These are phyloP conservation scores for Euphrasia confusa DNA, from an alignment of 257 asterid genomes.

Conservation along the genomic window DNA sequence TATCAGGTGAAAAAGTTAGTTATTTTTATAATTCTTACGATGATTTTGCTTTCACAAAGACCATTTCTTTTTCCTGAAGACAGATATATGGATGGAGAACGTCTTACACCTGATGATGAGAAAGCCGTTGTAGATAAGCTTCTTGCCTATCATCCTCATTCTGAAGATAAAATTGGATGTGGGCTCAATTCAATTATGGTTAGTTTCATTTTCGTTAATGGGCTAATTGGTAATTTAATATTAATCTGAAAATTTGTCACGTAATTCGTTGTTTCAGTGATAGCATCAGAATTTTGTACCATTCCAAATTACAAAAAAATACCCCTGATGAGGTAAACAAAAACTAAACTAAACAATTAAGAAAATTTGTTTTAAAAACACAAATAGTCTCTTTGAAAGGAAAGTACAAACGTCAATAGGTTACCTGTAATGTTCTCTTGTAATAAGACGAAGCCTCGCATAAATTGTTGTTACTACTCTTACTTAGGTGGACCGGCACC, in stretches of 20 bases:
- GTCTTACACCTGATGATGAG: conserved; percentile 72
- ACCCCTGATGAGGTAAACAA: neutral
- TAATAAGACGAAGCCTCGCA: too few species aligned
- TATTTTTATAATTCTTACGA: too few species aligned
- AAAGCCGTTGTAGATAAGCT: conserved; percentile 60
- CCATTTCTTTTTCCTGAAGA: too few species aligned
- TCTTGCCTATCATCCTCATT: conserved; percentile 86
- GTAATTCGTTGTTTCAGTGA: too few species aligned
- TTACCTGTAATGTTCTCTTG: neutral
- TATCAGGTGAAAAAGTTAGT: too few species aligned
- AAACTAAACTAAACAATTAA: neutral
- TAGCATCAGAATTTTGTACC: too few species aligned
- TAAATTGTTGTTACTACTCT: too few species aligned
- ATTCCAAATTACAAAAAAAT: too few species aligned
- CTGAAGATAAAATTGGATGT: conserved; percentile 78
- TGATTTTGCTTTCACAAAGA: too few species aligned
- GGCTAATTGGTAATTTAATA: neutral
- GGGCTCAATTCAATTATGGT: conserved; percentile 98
- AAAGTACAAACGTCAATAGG: neutral
- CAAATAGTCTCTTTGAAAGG: neutral
- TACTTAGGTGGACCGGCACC: conserved; percentile 83
- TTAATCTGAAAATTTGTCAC: neutral
- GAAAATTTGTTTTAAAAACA: too few species aligned
- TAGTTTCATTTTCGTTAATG: conserved; percentile 28
- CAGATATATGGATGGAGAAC: conserved; percentile 89